phyloP scores from a whole-genome alignment of 164 flowering plant species.

The Chloranthus sessilifolius region DNA sequence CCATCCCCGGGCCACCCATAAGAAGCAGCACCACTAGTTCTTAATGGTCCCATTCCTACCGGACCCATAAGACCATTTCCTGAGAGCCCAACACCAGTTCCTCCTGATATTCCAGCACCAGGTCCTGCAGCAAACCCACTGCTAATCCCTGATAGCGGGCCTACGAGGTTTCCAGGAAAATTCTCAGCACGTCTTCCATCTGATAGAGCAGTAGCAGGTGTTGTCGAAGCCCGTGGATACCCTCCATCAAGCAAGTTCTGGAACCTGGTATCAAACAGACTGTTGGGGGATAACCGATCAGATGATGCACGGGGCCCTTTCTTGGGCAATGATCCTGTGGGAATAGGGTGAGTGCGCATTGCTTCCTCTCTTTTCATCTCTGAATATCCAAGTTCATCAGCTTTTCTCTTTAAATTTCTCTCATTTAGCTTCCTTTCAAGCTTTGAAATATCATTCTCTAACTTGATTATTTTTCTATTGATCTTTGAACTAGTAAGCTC shows the following conservation, averaged over 20 bases:
- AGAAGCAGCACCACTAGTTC: not conserved
- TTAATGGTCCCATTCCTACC: constrained; percentile 1
- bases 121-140: constrained; percentile 5
- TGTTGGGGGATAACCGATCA: constrained; percentile 8
- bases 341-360: constrained; percentile 19
- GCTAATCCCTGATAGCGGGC: constrained; percentile 7
- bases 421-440: constrained; percentile 21
- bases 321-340: constrained; percentile 1
- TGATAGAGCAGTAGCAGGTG: constrained; percentile 1
- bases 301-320: not conserved
- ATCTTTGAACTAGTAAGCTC: constrained; percentile 32
- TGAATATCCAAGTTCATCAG: constrained; percentile 23
- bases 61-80: constrained; percentile 6
- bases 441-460: constrained; percentile 34
- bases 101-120: constrained; percentile 9
- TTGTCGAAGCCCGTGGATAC: constrained; percentile 14
- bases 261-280: constrained; percentile 14
- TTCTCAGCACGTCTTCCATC: constrained; percentile 12
- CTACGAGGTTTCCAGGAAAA: constrained; percentile 9
- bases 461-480: constrained; percentile 24
- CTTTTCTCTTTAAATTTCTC: constrained; percentile 27
- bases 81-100: constrained; percentile 3
- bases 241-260: constrained; percentile 13
- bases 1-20: constrained; percentile 26
- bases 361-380: constrained; percentile 15